Evolutionary conservation across 208 protist genomes (phyloP), one percentile per base, ranked within the genome.

Genomic region (Trichomonas tenax): DNA sequence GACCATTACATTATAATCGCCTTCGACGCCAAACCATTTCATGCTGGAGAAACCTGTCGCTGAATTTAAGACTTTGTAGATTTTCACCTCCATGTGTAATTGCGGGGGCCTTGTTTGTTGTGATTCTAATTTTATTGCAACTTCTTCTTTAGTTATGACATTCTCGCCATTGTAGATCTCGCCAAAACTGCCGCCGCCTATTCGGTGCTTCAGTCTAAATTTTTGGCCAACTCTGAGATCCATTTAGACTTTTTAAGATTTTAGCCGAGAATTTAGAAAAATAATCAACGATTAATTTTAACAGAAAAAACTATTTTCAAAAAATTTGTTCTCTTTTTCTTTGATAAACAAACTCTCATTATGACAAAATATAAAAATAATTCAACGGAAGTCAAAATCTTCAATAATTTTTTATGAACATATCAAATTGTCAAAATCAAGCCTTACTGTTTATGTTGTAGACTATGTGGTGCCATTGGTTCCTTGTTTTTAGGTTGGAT

Each of bases 1-100:
- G 41, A 99, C 99, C 97, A 99, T 98, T 31, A 99, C 98, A 96
- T 99, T 99, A 97, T 99, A 99, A 82, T 99, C 98, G 0, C 99
- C 99, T 82, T 99, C 98, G 4, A 98, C 89, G 3, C 99, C 99
- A 97, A 97, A 99, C 97, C 98, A 99, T 97, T 98, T 98, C 0
- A 99, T 97, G 34, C 98, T 97, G 0, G 99, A 99, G 51, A 99
- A 99, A 44, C 99, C 99, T 4, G 99, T 72, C 26, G 97, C 98
- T 44, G 98, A 98, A 8, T 95, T 63, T 10, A 99, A 96, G 36
- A 99, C 96, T 96, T 98, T 98, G 96, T 99, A 99, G 4, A 99
- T 97, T 81, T 98, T 98, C 38, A 98, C 98, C 97, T 99, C 99
- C 96, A 99, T 99, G 21, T 98, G 97, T 9, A 99, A 98, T 97